Evolutionary conservation across 2,329 filamentous ascomycete species (phyloP).

Genomic region (Neurospora sp.): DNA sequence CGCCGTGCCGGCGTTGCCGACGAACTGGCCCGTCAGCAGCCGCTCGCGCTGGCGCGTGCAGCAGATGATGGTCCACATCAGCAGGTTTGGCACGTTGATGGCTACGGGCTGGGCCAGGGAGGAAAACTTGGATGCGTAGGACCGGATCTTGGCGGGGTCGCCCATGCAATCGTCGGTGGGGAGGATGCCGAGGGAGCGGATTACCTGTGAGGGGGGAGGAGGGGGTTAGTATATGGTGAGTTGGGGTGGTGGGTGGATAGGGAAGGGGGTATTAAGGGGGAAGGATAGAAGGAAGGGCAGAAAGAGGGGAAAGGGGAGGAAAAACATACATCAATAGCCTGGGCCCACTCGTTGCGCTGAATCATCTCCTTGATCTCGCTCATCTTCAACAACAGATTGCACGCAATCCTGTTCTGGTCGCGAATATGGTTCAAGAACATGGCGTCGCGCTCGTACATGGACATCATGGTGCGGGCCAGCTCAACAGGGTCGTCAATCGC

Average conservation of each 20-base stretch:
- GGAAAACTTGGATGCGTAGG: constrained; percentile 71
- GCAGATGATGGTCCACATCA: constrained; percentile 88
- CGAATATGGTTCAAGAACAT: constrained; percentile 52
- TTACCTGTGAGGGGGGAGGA: constrained; percentile 38
- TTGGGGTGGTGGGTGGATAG: neutral
- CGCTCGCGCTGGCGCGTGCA: constrained; percentile 70
- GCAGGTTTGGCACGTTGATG: constrained; percentile 78
- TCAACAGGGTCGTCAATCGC: constrained; percentile 52
- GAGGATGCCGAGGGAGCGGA: constrained; percentile 66
- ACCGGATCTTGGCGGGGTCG: constrained; percentile 69
- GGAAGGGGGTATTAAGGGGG: neutral
- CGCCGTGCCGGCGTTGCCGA: constrained; percentile 57
- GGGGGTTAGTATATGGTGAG: constrained; percentile 3
- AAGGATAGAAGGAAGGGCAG: neutral
- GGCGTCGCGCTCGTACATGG: constrained; percentile 50
- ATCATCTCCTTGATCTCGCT: constrained; percentile 50
- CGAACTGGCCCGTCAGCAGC: constrained; percentile 62
- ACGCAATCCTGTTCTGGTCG: constrained; percentile 47
- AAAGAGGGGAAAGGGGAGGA: neutral
- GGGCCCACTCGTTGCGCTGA: constrained; percentile 45
- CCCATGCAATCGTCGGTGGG: constrained; percentile 61
- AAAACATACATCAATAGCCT: constrained; percentile 47
- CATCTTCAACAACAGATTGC: constrained; percentile 49
- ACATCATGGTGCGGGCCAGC: constrained; percentile 51
- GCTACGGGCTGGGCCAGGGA: constrained; percentile 70